These are phyloP conservation scores for Pseudocercospora musae DNA, from an alignment of 2,329 filamentous ascomycete genomes.

Conservation along the genomic window DNA sequence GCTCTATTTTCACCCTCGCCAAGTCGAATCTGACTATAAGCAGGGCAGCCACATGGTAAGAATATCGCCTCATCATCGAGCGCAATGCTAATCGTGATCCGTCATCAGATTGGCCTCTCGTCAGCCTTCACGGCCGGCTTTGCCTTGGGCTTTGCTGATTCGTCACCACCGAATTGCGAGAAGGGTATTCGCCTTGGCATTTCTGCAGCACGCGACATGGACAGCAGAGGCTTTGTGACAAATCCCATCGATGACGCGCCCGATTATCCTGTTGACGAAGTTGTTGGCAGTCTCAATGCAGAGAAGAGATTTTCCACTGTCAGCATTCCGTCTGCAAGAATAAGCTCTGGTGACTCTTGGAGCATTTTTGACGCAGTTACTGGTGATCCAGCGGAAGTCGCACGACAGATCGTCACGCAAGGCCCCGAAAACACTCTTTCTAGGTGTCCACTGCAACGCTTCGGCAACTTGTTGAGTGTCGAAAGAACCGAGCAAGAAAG, in stretches of 20 bases:
- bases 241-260: constrained; percentile 26
- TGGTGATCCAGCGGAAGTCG: constrained; percentile 34
- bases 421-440: constrained; percentile 33
- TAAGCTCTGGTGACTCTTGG: constrained; percentile 36
- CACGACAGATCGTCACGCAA: constrained; percentile 32
- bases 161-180: constrained; percentile 30
- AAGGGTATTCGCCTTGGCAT: constrained; percentile 32
- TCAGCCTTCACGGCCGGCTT: constrained; percentile 36
- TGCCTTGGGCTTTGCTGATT: constrained; percentile 33
- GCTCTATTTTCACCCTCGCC: constrained; percentile 32
- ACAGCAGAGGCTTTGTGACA: constrained; percentile 27
- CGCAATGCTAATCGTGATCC: constrained; percentile 5
- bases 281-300: constrained; percentile 25
- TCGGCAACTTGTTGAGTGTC: constrained; percentile 30
- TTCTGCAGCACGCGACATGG: constrained; percentile 28
- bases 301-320: constrained; percentile 28
- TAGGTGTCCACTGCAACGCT: constrained; percentile 29
- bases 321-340: constrained; percentile 32
- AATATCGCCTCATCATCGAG: background rate
- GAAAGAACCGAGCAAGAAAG: constrained; percentile 34
- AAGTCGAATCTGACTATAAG: constrained; percentile 24
- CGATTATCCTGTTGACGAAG: constrained; percentile 29
- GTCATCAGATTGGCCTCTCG: constrained; percentile 26
- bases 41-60: constrained; percentile 20
- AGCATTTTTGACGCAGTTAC: constrained; percentile 34